These are phyloP conservation scores for Trichoderma sp. DNA, from an alignment of 2,329 filamentous ascomycete genomes.

Conservation along the genomic window DNA sequence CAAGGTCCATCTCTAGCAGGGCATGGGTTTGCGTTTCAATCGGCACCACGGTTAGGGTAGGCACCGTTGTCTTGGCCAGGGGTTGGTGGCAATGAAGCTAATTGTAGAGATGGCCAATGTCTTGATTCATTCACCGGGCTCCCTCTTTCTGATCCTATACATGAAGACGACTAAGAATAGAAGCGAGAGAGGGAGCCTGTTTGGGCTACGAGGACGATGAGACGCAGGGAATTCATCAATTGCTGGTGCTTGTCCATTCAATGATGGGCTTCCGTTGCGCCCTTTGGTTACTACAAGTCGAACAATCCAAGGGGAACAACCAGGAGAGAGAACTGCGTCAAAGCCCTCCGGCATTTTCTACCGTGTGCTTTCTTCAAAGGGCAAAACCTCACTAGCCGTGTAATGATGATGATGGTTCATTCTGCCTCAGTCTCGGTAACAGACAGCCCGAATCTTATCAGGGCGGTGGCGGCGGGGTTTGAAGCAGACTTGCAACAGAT, in stretches of 20 bases:
- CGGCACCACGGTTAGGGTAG: conserved; percentile 3
- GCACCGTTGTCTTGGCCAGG: conserved; percentile 11
- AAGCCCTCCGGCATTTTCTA: neutral
- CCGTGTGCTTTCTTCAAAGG: neutral
- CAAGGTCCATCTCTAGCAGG: neutral
- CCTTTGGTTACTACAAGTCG: neutral
- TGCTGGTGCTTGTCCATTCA: neutral
- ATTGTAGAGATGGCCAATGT: neutral
- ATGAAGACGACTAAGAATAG: neutral
- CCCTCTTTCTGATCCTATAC: neutral
- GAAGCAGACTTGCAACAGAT: conserved; percentile 49
- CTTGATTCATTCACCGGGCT: neutral
- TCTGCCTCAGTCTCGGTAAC: neutral
- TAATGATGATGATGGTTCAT: neutral
- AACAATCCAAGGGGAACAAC: neutral
- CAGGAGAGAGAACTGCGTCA: neutral
- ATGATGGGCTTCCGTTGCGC: neutral
- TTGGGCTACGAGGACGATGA: neutral
- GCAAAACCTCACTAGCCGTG: neutral
- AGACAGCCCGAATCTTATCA: neutral
- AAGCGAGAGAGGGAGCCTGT: neutral
- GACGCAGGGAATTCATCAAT: neutral
- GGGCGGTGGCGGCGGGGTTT: conserved; percentile 31
- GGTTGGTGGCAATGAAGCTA: neutral
- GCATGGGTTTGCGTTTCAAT: conserved; percentile 13